Conservation (phyloP, 2,329 filamentous ascomycete species). For the Talaromyces islandicus region DNA sequence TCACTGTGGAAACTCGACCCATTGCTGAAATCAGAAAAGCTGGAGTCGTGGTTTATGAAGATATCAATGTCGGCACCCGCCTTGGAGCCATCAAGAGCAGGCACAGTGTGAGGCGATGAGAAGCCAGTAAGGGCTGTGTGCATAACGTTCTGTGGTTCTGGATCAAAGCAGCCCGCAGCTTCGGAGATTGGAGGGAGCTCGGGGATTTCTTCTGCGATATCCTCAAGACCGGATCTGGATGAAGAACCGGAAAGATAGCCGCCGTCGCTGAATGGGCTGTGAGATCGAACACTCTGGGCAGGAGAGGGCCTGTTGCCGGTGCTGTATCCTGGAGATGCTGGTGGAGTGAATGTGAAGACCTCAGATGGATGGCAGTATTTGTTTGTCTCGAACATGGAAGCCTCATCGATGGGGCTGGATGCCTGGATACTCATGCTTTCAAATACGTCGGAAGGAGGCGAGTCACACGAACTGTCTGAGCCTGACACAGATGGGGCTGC, state of each 20-base stretch:
- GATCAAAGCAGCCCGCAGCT: slow-evolving; percentile 24
- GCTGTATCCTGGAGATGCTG: slow-evolving; percentile 39
- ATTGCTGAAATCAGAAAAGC: slow-evolving; percentile 30
- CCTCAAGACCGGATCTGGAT: slow-evolving; percentile 22
- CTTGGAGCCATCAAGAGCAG: slow-evolving; percentile 28
- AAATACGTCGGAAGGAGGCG: slow-evolving; percentile 37
- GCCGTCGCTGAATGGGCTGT: slow-evolving; percentile 34
- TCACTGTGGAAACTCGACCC: slow-evolving; percentile 27
- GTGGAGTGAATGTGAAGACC: slow-evolving; percentile 42
- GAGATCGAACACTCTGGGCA: slow-evolving; percentile 26
- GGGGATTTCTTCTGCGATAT: slow-evolving; percentile 24
- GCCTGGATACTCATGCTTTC: slow-evolving; percentile 34
- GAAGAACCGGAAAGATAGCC: slow-evolving; percentile 31
- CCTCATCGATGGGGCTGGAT: slow-evolving; percentile 27
- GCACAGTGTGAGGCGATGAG: slow-evolving; percentile 31
- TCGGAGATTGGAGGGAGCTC: slow-evolving; percentile 22
- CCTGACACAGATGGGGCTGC: slow-evolving; percentile 30
- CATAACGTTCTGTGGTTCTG: slow-evolving; percentile 17
- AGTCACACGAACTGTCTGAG: slow-evolving; percentile 35
- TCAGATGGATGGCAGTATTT: slow-evolving; percentile 32
- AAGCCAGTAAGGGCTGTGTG: slow-evolving; percentile 23
- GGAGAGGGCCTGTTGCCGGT: slow-evolving; percentile 34
- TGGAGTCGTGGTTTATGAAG: slow-evolving; percentile 32
- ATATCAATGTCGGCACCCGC: slow-evolving; percentile 34
- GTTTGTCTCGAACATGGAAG: slow-evolving; percentile 22